These are phyloP conservation scores for Cudoniella acicularis DNA, from an alignment of 495 filamentous ascomycete genomes.

Conservation along the genomic window DNA sequence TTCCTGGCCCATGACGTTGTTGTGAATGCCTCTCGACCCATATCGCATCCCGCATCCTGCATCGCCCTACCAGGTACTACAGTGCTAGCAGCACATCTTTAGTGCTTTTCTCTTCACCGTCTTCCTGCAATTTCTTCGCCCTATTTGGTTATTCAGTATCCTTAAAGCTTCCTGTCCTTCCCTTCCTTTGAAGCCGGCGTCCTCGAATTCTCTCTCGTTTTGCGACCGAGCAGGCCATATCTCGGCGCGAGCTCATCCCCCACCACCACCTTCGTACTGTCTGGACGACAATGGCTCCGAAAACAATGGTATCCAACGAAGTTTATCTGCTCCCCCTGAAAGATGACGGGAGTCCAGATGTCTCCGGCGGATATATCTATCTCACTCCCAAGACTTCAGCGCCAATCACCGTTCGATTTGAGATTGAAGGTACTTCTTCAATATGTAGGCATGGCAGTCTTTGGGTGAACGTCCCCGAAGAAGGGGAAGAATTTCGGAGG, in stretches of 20 bases:
- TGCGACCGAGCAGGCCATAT: background rate
- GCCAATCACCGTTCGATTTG: conserved; percentile 78
- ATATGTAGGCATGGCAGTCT: conserved; percentile 90
- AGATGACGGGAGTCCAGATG: conserved; percentile 87
- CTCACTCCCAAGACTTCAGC: conserved; percentile 69
- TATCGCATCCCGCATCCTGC: background rate
- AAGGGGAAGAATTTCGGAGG: conserved; percentile 68
- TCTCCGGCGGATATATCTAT: conserved; percentile 87
- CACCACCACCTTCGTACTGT: no score
- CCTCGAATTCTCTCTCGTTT: background rate
- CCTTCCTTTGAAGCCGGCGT: no score
- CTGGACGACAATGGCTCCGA: conserved; percentile 38
- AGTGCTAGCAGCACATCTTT: no score
- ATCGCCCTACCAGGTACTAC: no score
- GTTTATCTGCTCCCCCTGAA: conserved; percentile 86
- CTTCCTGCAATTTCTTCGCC: background rate
- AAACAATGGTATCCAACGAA: conserved; percentile 54
- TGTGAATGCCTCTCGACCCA: background rate
- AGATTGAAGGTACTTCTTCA: conserved; percentile 93
- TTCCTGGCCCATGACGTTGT: background rate
- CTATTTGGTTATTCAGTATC: background rate
- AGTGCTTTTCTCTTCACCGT: background rate
- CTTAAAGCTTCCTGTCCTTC: background rate
- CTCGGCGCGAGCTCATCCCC: no score
- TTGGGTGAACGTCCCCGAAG: conserved; percentile 90